These are phyloP conservation scores for Penicillium sp. DNA, from an alignment of 2,329 filamentous ascomycete genomes.

Conservation along the genomic window DNA sequence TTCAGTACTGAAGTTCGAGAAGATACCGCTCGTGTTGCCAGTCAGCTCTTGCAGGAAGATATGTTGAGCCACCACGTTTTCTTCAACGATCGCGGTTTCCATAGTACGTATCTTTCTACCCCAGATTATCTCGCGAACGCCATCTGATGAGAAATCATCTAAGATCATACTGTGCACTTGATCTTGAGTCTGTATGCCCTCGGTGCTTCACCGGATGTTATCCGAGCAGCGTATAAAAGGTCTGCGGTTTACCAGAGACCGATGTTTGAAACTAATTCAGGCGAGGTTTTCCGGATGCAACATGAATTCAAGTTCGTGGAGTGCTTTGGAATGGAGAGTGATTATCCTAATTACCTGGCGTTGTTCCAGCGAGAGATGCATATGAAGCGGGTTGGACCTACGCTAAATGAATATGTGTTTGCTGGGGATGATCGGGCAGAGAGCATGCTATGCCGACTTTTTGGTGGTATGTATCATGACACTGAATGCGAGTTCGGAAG, in stretches of 20 bases:
- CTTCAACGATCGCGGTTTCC: constrained; percentile 69
- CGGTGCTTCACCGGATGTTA: constrained; percentile 54
- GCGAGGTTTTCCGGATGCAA: constrained; percentile 51
- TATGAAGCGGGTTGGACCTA: constrained; percentile 54
- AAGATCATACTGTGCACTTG: constrained; percentile 74
- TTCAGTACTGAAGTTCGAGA: constrained; percentile 47
- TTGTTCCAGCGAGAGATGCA: constrained; percentile 74
- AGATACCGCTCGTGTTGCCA: constrained; percentile 57
- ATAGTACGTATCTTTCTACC: constrained; percentile 44
- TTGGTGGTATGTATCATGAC: constrained; percentile 48
- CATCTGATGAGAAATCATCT: constrained; percentile 5
- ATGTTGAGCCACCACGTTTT: constrained; percentile 69
- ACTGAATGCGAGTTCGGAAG: background rate
- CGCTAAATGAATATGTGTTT: constrained; percentile 64
- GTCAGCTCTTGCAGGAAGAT: constrained; percentile 68
- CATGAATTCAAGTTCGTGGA: constrained; percentile 52
- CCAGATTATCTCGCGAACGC: too few relatives aligned
- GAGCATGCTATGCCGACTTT: constrained; percentile 63
- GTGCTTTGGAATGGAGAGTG: constrained; percentile 57
- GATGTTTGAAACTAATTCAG: constrained; percentile 43
- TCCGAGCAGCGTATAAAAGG: constrained; percentile 59
- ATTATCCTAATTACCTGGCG: constrained; percentile 67
- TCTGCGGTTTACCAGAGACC: constrained; percentile 64
- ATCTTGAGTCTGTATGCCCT: constrained; percentile 71
- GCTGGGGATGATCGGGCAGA: constrained; percentile 58